phyloP scores from a whole-genome alignment of 768 basidiomycete genomes.

The Podaxis mareebaensis region DNA sequence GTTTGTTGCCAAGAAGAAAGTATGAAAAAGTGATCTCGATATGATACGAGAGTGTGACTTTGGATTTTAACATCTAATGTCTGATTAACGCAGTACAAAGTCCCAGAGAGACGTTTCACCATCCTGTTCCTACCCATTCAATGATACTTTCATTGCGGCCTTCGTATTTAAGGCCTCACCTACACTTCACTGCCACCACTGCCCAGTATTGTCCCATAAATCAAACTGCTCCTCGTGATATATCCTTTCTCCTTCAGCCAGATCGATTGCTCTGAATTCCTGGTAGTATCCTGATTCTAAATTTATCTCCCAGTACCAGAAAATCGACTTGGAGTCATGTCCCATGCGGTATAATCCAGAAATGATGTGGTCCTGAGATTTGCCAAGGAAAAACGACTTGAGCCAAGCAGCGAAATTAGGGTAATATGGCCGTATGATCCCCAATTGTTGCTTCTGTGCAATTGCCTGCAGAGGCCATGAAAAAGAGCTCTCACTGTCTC shows the following conservation, averaged over 20 bases:
- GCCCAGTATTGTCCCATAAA: not conserved
- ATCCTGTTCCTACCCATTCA: too few species aligned
- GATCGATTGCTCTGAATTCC: not conserved
- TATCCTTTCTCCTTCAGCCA: not conserved
- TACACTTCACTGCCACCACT: not conserved
- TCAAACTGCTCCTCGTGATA: not conserved
- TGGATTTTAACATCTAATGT: too few species aligned
- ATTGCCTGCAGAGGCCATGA: not conserved
- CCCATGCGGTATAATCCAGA: not conserved
- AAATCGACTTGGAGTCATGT: not conserved
- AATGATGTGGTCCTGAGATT: not conserved
- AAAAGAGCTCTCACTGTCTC: not conserved
- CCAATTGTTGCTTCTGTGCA: not conserved
- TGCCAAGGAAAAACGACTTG: not conserved
- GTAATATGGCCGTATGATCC: not conserved
- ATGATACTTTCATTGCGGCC: too few species aligned
- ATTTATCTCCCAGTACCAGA: slow-evolving; percentile 9
- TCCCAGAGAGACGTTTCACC: too few species aligned
- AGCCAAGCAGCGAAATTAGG: not conserved
- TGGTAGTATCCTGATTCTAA: not conserved
- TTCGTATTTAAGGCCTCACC: too few species aligned
- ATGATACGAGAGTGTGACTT: too few species aligned
- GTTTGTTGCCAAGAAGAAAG: too few species aligned
- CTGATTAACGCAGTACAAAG: too few species aligned
- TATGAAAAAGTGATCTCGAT: too few species aligned